Evolutionary conservation across 2,329 filamentous ascomycete species (phyloP).

Genomic region (Paracoccidioides lutzii): DNA sequence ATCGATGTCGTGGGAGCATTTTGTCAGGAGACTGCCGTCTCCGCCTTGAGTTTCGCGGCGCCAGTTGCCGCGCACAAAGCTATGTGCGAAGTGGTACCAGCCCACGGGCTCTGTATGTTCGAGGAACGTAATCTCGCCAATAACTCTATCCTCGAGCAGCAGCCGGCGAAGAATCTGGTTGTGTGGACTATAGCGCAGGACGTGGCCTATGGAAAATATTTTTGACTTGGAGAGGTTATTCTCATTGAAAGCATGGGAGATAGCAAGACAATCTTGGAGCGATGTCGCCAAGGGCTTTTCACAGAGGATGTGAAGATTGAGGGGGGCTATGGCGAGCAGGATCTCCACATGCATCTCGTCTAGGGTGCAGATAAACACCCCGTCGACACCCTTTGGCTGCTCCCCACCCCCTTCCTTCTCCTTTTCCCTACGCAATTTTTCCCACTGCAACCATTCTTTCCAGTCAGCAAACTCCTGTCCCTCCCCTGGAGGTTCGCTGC

Average conservation of each 20-base stretch:
- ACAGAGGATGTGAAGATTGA: constrained; percentile 71
- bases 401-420: constrained; percentile 30
- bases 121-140: constrained; percentile 75
- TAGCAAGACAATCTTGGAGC: constrained; percentile 62
- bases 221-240: constrained; percentile 19
- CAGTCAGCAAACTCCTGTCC: constrained; percentile 63
- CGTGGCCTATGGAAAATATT: constrained; percentile 86
- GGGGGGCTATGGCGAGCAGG: constrained; percentile 56
- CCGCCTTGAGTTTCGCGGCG: constrained; percentile 61
- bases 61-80: constrained; percentile 89
- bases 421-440: constrained; percentile 47
- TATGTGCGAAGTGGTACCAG: constrained; percentile 91
- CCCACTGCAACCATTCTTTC: constrained; percentile 63
- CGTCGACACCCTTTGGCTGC: constrained; percentile 45
- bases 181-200: constrained; percentile 83
- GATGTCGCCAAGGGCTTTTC: constrained; percentile 87
- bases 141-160: constrained; percentile 57
- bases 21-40: constrained; percentile 70
- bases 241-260: constrained; percentile 37
- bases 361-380: constrained; percentile 59
- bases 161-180: constrained; percentile 74
- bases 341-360: constrained; percentile 83
- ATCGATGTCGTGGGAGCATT: constrained; percentile 94
- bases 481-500: constrained; percentile 34
- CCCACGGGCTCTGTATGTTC: constrained; percentile 92